Evolutionary conservation across 495 filamentous ascomycete species (phyloP).

Genomic region (Penicillium riverlandense): DNA sequence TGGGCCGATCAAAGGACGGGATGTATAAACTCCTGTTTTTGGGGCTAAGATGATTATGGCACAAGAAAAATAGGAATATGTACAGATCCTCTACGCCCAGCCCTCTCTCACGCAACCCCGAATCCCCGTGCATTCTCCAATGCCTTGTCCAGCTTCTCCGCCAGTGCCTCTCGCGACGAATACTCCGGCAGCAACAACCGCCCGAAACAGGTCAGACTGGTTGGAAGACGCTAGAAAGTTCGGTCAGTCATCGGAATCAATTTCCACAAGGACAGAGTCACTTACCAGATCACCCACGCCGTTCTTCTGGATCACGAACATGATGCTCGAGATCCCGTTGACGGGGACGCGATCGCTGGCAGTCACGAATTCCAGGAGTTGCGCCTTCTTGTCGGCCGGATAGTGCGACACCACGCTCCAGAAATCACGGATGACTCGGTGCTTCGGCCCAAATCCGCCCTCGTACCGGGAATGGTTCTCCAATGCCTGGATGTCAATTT

Average conservation of each 20-base stretch:
- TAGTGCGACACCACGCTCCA: constrained; percentile 71
- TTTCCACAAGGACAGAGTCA: not conserved
- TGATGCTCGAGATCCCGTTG: constrained; percentile 67
- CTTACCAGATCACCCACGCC: constrained; percentile 55
- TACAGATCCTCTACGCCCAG: constrained; percentile 4
- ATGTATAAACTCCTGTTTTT: too few relatives aligned
- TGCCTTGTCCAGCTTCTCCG: constrained; percentile 69
- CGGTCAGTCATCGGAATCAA: constrained; percentile 10
- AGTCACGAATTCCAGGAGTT: constrained; percentile 89
- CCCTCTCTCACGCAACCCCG: constrained; percentile 50
- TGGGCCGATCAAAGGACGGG: not conserved
- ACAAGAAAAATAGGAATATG: constrained; percentile 12
- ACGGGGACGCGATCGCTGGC: constrained; percentile 86
- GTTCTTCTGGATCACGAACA: constrained; percentile 77
- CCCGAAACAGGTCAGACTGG: constrained; percentile 84
- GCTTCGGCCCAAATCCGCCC: constrained; percentile 60
- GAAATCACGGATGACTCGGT: constrained; percentile 67
- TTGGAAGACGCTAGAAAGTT: constrained; percentile 56
- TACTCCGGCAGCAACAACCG: constrained; percentile 83
- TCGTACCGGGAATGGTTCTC: constrained; percentile 66
- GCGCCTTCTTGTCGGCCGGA: constrained; percentile 54
- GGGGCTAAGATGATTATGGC: not conserved
- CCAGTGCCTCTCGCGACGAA: constrained; percentile 54
- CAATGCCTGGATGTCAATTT: constrained; percentile 68
- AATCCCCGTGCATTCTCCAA: constrained; percentile 92